phyloP scores from a whole-genome alignment of 2,329 filamentous ascomycete species.

The Venturia effusa region DNA sequence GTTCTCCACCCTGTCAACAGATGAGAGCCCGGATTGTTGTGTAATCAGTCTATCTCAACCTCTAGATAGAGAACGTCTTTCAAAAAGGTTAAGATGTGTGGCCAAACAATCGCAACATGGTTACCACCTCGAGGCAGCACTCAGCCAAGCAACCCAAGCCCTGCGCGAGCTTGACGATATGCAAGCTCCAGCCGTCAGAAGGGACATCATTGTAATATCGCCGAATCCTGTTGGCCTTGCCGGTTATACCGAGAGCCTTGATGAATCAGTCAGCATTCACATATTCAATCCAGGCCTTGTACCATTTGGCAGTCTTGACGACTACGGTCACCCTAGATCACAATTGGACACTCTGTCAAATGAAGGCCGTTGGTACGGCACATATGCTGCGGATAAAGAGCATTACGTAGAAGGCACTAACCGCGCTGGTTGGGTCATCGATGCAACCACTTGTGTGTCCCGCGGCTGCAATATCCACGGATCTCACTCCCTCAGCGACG shows the following conservation, averaged over 20 bases:
- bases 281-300: constrained; percentile 7
- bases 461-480: constrained; percentile 1
- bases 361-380: neutral
- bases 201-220: constrained; percentile 7
- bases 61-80: neutral
- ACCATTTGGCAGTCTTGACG: neutral
- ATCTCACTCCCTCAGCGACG: constrained; percentile 1
- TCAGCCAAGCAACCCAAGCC: neutral
- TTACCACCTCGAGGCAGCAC: constrained; percentile 1
- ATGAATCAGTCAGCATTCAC: neutral
- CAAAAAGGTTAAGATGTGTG: neutral
- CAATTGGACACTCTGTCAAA: neutral
- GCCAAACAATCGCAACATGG: neutral
- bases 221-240: neutral
- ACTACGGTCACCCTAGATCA: no score
- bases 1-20: neutral
- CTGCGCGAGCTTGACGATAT: neutral
- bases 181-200: neutral
- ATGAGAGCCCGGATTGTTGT: neutral
- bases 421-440: neutral
- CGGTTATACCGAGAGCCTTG: neutral
- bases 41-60: neutral
- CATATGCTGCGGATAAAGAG: neutral
- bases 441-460: neutral
- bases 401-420: neutral